These are phyloP conservation scores for Ophioceras dolichostomum DNA, from an alignment of 2,329 filamentous ascomycete species.

Conservation along the genomic window DNA sequence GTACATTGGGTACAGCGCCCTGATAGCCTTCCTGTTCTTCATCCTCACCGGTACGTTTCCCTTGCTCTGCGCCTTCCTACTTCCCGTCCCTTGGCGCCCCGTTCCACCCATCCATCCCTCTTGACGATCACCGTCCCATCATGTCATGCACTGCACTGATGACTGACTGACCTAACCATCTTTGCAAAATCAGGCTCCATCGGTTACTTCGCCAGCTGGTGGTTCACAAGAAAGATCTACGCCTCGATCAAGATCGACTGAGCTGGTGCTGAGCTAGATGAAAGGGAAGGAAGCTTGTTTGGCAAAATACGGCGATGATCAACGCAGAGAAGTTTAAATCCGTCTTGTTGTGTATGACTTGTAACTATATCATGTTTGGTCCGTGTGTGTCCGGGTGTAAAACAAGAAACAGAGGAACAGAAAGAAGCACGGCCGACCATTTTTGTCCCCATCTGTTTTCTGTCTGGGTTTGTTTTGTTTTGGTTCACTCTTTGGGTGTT, in stretches of 20 bases:
- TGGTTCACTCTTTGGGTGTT: too few species aligned
- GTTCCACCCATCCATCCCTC: slow-evolving; percentile 1
- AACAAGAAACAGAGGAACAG: too few species aligned
- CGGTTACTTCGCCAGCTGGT: slow-evolving; percentile 89
- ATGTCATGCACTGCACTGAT: slow-evolving; percentile 1
- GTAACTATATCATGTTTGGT: too few species aligned
- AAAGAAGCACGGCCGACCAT: too few species aligned
- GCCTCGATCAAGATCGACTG: slow-evolving; percentile 96
- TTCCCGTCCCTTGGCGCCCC: neutral
- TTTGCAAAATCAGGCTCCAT: slow-evolving; percentile 95
- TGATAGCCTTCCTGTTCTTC: slow-evolving; percentile 86
- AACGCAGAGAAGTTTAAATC: neutral
- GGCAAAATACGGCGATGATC: neutral
- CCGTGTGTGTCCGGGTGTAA: too few species aligned
- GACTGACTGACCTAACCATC: slow-evolving; percentile 10
- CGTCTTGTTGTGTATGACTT: neutral
- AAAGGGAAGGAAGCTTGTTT: too few species aligned
- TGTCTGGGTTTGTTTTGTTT: too few species aligned
- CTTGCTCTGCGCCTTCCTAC: slow-evolving; percentile 58
- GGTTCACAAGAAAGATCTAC: slow-evolving; percentile 90
- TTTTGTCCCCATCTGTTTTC: too few species aligned
- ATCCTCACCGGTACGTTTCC: slow-evolving; percentile 78
- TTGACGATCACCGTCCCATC: slow-evolving; percentile 55
- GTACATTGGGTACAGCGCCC: slow-evolving; percentile 83
- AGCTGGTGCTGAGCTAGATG: too few species aligned